A percentile compares a stretch with the other conserved stretches of the same genome.
Conservation (phyloP, 1,284 basidiomycete species). For the Ganoderma resinaceum region DNA sequence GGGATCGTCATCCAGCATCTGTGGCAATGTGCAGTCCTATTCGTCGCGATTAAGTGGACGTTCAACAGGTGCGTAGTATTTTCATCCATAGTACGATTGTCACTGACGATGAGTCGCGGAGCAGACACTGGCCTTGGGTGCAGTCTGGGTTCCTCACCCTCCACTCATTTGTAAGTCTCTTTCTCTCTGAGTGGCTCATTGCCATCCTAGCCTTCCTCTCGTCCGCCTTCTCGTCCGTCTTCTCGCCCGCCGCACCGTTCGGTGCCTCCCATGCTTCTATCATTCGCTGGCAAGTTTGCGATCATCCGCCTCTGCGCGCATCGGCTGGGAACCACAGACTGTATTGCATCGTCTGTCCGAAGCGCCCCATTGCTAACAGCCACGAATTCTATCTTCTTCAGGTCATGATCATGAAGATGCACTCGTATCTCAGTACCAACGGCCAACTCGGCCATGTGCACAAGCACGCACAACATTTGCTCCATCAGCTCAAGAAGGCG, state of each 20-base stretch:
- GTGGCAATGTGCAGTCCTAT: slow-evolving; percentile 77
- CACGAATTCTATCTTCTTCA: slow-evolving; percentile 31
- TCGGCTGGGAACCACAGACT: not conserved
- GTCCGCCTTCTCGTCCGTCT: not conserved
- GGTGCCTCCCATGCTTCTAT: not conserved
- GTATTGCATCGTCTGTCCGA: slow-evolving; percentile 1
- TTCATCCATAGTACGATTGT: not conserved
- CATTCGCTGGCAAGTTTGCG: not conserved
- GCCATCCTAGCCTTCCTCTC: not conserved
- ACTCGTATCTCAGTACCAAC: slow-evolving; percentile 93
- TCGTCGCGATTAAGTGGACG: slow-evolving; percentile 82
- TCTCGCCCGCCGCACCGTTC: not conserved
- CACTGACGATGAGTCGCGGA: not conserved
- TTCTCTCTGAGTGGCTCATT: not conserved
- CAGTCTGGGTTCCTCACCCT: slow-evolving; percentile 96
- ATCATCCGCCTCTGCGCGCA: not conserved
- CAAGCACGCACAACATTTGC: slow-evolving; percentile 50
- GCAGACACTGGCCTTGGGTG: slow-evolving; percentile 95
- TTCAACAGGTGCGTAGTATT: slow-evolving; percentile 65
- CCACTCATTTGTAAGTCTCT: slow-evolving; percentile 73
- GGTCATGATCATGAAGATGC: slow-evolving; percentile 96
- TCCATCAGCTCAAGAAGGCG: slow-evolving; percentile 54
- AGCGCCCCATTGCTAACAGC: slow-evolving; percentile 12
- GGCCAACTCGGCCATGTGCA: slow-evolving; percentile 78
- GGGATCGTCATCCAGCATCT: slow-evolving; percentile 82